phyloP scores from a whole-genome alignment of 2,329 filamentous ascomycete species.

The Pseudogymnoascus sp. region DNA sequence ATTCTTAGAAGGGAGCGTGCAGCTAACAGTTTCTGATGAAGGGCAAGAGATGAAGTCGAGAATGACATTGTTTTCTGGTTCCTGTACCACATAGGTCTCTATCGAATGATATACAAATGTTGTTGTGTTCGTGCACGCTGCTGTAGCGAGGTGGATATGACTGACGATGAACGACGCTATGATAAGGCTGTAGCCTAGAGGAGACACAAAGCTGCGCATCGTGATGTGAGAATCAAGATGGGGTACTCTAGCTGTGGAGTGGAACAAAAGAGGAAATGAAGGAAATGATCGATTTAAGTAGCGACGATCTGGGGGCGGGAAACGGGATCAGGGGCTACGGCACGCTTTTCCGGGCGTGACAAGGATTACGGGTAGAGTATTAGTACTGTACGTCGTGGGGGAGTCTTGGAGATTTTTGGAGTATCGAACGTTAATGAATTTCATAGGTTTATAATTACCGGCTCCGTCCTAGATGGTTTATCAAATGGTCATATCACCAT shows the following conservation, averaged over 20 bases:
- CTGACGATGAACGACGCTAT: background rate
- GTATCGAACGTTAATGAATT: no score
- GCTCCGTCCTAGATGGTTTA: no score
- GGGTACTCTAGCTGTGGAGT: background rate
- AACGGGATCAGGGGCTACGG: background rate
- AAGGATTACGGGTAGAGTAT: background rate
- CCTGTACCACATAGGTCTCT: no score
- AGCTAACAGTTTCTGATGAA: background rate
- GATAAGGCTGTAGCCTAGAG: background rate
- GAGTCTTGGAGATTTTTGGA: background rate
- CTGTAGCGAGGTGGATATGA: background rate
- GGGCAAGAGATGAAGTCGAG: background rate
- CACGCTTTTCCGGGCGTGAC: background rate
- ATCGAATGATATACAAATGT: background rate
- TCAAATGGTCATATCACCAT: no score
- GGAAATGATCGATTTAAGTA: background rate
- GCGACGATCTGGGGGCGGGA: background rate
- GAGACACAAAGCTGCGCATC: background rate
- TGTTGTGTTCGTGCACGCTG: background rate
- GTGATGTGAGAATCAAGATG: background rate
- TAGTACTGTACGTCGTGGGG: no score
- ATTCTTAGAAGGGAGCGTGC: background rate
- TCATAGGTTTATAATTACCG: no score
- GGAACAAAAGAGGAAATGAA: background rate
- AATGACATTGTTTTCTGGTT: background rate